phyloP scores from a whole-genome alignment of 345 rosid species.

The Erysimum cheiranthoides region DNA sequence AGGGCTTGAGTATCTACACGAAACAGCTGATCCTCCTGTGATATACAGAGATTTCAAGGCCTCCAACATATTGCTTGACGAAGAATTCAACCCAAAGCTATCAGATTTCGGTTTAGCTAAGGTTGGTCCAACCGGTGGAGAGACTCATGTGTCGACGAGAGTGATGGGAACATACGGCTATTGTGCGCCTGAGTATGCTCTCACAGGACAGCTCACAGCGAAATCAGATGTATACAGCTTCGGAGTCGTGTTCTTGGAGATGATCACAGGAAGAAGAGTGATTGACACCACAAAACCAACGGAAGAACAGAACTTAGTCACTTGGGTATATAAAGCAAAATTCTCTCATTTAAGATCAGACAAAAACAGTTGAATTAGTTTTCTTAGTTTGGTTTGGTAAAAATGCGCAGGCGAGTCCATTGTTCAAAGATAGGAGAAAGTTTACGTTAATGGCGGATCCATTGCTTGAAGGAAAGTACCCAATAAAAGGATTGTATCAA shows the following conservation, averaged over 20 bases:
- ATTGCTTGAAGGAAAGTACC: constrained; percentile 61
- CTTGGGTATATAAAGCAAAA: constrained; percentile 56
- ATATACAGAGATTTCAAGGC: constrained; percentile 86
- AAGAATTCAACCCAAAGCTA: constrained; percentile 68
- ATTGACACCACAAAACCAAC: constrained; percentile 66
- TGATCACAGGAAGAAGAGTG: constrained; percentile 84
- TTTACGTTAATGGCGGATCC: constrained; percentile 78
- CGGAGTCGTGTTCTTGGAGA: constrained; percentile 80
- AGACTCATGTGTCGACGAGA: constrained; percentile 76
- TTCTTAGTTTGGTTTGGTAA: constrained; percentile 12
- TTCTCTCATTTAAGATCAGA: background rate
- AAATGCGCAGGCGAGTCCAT: constrained; percentile 66
- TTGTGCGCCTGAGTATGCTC: constrained; percentile 81
- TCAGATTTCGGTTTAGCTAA: constrained; percentile 90
- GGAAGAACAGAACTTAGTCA: constrained; percentile 70
- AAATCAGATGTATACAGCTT: constrained; percentile 88
- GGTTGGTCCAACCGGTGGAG: constrained; percentile 77
- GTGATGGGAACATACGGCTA: constrained; percentile 93
- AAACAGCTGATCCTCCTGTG: constrained; percentile 72
- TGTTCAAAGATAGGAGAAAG: constrained; percentile 69
- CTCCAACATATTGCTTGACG: constrained; percentile 70
- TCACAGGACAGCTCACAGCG: constrained; percentile 68
- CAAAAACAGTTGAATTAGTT: background rate
- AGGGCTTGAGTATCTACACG: constrained; percentile 86
- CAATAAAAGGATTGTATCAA: constrained; percentile 66